Conservation (phyloP, 768 basidiomycete genomes). For the Tricholoma terreum region DNA sequence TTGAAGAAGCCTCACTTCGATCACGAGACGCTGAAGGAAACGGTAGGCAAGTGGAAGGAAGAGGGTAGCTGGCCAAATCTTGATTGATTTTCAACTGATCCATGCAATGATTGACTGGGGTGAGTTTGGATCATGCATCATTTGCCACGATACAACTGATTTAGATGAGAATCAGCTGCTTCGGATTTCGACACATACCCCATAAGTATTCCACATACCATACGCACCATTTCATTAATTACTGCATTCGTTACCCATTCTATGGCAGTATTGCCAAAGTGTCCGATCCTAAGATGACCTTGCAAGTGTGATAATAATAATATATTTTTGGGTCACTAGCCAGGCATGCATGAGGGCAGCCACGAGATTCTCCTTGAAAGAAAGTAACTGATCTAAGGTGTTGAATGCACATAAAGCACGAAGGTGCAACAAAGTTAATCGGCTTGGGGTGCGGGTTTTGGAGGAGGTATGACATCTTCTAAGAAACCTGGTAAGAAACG, state of each 20-base stretch:
- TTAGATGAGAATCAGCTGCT: neutral
- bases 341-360: neutral
- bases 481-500: constrained; percentile 91
- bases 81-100: constrained; percentile 15
- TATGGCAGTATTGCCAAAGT: neutral
- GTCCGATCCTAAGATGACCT: neutral
- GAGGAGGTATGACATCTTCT: constrained; percentile 56
- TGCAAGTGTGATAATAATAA: neutral
- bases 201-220: neutral
- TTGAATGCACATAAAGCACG: no score
- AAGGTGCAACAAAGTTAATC: neutral
- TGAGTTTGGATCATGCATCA: neutral
- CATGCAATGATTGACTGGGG: neutral
- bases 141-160: neutral
- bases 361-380: no score
- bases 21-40: constrained; percentile 59
- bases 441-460: constrained; percentile 10
- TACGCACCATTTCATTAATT: neutral
- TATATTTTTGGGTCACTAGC: neutral
- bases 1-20: constrained; percentile 61
- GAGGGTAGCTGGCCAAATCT: constrained; percentile 61
- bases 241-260: neutral
- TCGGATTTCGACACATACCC: neutral
- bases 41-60: constrained; percentile 77
- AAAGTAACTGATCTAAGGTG: no score